Evolutionary conservation across 192 early-diverging fungal genomes (phyloP).

Genomic region (Dissophora globulifera): DNA sequence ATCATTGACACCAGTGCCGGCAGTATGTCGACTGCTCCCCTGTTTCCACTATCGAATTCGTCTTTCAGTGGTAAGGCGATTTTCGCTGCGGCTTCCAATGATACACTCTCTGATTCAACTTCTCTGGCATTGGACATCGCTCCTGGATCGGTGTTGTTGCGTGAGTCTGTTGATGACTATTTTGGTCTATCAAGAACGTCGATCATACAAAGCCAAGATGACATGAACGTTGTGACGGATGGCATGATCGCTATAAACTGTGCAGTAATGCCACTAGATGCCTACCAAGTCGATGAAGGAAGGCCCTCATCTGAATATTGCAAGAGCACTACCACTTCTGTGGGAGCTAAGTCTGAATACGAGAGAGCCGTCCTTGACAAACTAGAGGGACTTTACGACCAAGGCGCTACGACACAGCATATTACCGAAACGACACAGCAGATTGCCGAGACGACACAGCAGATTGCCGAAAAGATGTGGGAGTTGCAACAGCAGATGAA

Average conservation of each 20-base stretch:
- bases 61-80: no score
- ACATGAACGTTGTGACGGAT: background rate
- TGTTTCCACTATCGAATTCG: no score
- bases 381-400: constrained; percentile 10
- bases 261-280: constrained; percentile 11
- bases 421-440: background rate
- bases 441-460: background rate
- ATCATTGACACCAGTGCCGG: background rate
- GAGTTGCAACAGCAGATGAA: background rate
- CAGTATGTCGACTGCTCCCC: no score
- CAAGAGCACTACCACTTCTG: background rate
- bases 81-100: no score
- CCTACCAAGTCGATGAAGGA: background rate
- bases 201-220: background rate
- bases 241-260: background rate
- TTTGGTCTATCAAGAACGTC: background rate
- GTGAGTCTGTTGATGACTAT: constrained; percentile 1
- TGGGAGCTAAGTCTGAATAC: background rate
- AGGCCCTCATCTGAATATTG: constrained; percentile 1
- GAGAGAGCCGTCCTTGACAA: constrained; percentile 13
- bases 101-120: no score
- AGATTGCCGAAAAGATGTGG: constrained; percentile 5
- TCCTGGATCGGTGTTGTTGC: no score
- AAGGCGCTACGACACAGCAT: constrained; percentile 10
- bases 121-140: no score